These are phyloP conservation scores for Beauveria bassiana DNA, from an alignment of 2,329 filamentous ascomycete genomes.

Conservation along the genomic window DNA sequence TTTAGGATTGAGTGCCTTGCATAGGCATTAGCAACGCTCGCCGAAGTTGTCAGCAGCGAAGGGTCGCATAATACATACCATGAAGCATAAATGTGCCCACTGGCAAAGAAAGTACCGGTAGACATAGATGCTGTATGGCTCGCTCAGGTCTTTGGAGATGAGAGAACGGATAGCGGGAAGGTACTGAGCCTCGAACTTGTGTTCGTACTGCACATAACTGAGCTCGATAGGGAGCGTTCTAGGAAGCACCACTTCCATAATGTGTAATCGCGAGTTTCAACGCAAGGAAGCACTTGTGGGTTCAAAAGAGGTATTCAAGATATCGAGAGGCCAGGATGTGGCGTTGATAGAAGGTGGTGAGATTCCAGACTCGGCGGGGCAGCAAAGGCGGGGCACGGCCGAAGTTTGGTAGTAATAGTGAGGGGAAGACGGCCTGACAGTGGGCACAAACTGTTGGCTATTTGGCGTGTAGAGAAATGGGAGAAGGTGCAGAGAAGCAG, in stretches of 20 bases:
- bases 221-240: constrained; percentile 38
- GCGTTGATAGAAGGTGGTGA: constrained; percentile 1
- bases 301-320: not conserved
- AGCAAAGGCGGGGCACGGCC: constrained; percentile 4
- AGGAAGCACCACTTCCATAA: constrained; percentile 25
- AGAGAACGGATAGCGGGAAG: constrained; percentile 82
- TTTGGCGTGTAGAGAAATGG: not conserved
- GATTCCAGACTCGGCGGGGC: constrained; percentile 4
- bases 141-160: constrained; percentile 93
- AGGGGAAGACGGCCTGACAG: not conserved
- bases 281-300: no score
- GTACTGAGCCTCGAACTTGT: constrained; percentile 53
- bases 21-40: not conserved
- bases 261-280: not conserved
- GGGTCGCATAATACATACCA: constrained; percentile 47
- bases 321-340: not conserved
- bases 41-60: constrained; percentile 9
- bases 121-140: constrained; percentile 98
- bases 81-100: constrained; percentile 96
- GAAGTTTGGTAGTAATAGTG: not conserved
- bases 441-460: not conserved
- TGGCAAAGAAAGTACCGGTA: constrained; percentile 97
- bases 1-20: constrained; percentile 50
- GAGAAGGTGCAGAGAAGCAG: not conserved
- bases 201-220: constrained; percentile 54